These are phyloP conservation scores for Kluyveromyces lactis DNA, from an alignment of 805 yeast species.

Conservation along the genomic window DNA sequence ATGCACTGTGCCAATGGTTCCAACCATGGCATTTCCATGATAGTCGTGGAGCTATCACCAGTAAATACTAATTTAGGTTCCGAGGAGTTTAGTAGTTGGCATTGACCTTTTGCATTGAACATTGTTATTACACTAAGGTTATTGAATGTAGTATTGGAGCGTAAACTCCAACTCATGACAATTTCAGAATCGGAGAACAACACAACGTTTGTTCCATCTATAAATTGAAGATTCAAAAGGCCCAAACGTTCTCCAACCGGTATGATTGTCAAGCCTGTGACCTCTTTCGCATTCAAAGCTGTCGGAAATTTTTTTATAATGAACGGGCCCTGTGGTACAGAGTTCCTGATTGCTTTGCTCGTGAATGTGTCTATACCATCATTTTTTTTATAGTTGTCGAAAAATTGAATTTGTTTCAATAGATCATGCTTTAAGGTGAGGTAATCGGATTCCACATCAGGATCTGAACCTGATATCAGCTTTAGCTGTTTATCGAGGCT, in stretches of 20 bases:
- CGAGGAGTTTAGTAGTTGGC: too few species aligned
- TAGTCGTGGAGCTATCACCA: not conserved
- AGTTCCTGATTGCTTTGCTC: slow-evolving; percentile 6
- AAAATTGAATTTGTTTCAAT: slow-evolving; percentile 33
- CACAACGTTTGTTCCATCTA: slow-evolving; percentile 24
- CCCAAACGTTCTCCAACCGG: slow-evolving; percentile 17
- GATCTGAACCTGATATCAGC: not conserved
- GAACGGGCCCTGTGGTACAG: slow-evolving; percentile 45
- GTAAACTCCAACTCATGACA: slow-evolving; percentile 32
- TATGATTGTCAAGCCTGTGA: slow-evolving; percentile 32
- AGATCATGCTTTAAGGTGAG: slow-evolving; percentile 5
- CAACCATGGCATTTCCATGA: slow-evolving; percentile 2
- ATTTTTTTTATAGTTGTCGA: slow-evolving; percentile 27
- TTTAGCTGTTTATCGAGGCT: not conserved
- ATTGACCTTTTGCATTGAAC: not conserved
- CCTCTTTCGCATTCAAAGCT: slow-evolving; percentile 34
- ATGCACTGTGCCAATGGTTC: not conserved
- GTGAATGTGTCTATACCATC: slow-evolving; percentile 9
- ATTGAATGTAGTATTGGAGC: slow-evolving; percentile 17
- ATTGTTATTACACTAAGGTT: slow-evolving; percentile 14
- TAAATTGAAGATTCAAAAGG: slow-evolving; percentile 19
- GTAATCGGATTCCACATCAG: not conserved
- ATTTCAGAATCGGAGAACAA: slow-evolving; percentile 27
- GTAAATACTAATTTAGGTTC: not conserved
- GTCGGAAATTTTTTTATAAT: slow-evolving; percentile 47